A percentile compares a stretch with the other conserved stretches of the same genome.
Evolutionary conservation across 139 green algal genomes (phyloP).

Genomic region (Chlorella sp.): DNA sequence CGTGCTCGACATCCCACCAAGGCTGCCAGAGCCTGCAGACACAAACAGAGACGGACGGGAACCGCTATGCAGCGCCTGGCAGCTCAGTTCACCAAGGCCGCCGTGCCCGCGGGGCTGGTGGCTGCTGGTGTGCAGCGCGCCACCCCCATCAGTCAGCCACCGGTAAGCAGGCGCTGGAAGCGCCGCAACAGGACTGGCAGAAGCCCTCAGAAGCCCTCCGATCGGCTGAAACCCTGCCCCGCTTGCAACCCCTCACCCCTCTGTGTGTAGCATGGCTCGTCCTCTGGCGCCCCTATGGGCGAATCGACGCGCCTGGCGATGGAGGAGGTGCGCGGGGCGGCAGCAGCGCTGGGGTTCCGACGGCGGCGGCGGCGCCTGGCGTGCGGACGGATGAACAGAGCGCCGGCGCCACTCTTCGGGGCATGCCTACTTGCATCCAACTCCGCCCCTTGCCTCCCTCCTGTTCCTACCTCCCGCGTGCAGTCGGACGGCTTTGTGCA

Average conservation of each 20-base stretch:
- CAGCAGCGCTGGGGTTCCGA: no score
- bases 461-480: background rate
- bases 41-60: no score
- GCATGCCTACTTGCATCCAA: background rate
- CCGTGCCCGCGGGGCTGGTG: no score
- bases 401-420: background rate
- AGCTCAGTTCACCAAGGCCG: no score
- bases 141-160: no score
- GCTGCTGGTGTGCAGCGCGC: no score
- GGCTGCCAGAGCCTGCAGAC: no score
- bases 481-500: slow-evolving; percentile 6
- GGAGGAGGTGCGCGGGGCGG: background rate
- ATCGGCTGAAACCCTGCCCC: background rate
- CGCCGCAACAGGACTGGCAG: no score
- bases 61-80: no score
- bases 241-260: background rate
- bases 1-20: no score
- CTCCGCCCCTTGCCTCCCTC: background rate
- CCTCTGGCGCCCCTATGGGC: background rate
- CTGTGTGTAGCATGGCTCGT: background rate
- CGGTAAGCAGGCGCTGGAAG: no score
- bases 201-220: no score
- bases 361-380: background rate
- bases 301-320: background rate
- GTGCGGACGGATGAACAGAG: background rate